Evolutionary conservation across 371 early-diverging fungal species (phyloP), one percentile per base, ranked within the genome.

Genomic region (Circinella umbellata): DNA sequence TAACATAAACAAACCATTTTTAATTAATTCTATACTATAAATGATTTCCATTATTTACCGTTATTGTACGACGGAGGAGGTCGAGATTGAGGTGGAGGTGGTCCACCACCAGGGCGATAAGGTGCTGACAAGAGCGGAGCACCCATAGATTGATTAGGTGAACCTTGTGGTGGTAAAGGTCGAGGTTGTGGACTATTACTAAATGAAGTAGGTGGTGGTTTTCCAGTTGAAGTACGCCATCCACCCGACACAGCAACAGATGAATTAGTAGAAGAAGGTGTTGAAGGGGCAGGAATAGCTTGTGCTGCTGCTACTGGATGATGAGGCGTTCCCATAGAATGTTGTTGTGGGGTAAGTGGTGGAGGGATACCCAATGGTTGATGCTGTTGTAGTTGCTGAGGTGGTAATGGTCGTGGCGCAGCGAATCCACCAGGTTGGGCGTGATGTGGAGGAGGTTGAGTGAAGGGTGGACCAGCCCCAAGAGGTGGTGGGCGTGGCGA

Each of bases 71-170:
- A 48, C 59, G 37, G 71, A 27, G 42, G 42, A 42, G 42, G 42
- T 42, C 42, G 42, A 42, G 67, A 67, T 39, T 34, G 42, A 15
- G 39, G 46, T 59, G 39, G 59, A 3, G 68, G 59, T 14, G 68
- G 61, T 2, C 27, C 27, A 11, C 42, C 49, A 35, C 55, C 67
- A 17, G 73, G 73, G 8, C 69, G 60, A 54, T 67, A 72, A 17
- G 73, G 73, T 34, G 73, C 62, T 15, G 73, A 72, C 34, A 72
- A 39, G 20, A 72, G 49, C 9, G 69, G 69, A 1, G 73, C 73
- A 65, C 60, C 68, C 18, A 42, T 38, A 11, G 73, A 35, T 6
- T 37, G 54, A 42, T 49, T 39, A 53, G 55, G 65, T 54, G 68
- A 59, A 17, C 62, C 55, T 67, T 62, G 67, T 8, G 38, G 67